Evolutionary conservation across 495 filamentous ascomycete species (phyloP), one percentile per base, ranked within the genome.

Genomic region (Xylona heveae): DNA sequence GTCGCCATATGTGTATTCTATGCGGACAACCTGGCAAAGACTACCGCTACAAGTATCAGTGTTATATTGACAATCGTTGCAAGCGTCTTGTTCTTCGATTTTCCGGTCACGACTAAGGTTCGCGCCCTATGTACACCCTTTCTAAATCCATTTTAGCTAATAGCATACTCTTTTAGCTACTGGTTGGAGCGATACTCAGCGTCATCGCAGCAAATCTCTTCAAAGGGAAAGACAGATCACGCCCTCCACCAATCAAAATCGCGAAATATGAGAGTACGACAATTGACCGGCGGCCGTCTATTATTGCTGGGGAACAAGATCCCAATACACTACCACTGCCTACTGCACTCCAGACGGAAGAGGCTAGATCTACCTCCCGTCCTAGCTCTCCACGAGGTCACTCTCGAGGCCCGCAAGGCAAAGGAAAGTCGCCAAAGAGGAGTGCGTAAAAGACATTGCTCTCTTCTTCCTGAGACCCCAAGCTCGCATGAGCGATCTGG

Each of bases 1-100:
- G 68, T 83, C 6, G 79, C 80, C 1, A 65, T 93, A 31, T 82
- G 74, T 50, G 74, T 91, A 48, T 79, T 78, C 30, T 79, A 83
- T 46, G 74, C 81, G 3, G 74, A 88, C 49, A 88, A 79, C 44
- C 81, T 85, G 45, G 71, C 76, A 18, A 90, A 84, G 60, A 91
- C 80, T 50, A 78, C 90, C 52, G 83, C 85, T 2, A 85, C 81
- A 6, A 84, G 78, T 38, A 77, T 88, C 22, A 91, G 75, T 48
- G 84, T 93, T 29, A 52, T 93, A 24, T 52, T 92, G 24, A 85
- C 78, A 44, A 79, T 77, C 35, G 36, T 92, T 8, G 79, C 75
- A 28, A 93, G 83, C 42, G 57, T 91, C 3, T 76, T 66, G 50
- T 73, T 90, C 38, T 93, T 94, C 47, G 66, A 38, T 22, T 77